A percentile compares a stretch with the other conserved stretches of the same genome.
These are phyloP conservation scores for Hypoxylon sp. DNA, from an alignment of 2,329 filamentous ascomycete species.

Conservation along the genomic window DNA sequence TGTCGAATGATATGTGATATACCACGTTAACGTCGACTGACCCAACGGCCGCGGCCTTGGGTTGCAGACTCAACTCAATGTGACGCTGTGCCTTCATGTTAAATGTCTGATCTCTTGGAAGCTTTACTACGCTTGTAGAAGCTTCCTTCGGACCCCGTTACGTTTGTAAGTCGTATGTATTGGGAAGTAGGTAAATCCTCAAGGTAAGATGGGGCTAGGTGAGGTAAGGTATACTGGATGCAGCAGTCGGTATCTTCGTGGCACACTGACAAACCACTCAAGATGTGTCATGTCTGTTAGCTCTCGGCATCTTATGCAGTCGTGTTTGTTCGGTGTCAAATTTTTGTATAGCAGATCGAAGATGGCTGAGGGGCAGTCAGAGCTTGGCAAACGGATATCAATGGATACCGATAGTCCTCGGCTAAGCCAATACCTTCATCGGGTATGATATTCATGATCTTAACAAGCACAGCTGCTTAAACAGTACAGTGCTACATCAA, in stretches of 20 bases:
- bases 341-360: constrained; percentile 2
- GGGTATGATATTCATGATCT: neutral
- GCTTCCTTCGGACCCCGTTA: constrained; percentile 3
- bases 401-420: neutral
- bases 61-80: neutral
- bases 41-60: neutral
- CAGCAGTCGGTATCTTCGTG: no score
- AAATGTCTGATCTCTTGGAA: neutral
- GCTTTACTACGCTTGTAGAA: constrained; percentile 13
- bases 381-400: constrained; percentile 8
- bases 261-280: constrained; percentile 11
- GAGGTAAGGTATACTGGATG: no score
- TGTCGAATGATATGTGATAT: constrained; percentile 17
- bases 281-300: constrained; percentile 9
- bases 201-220: no score
- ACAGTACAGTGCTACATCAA: neutral
- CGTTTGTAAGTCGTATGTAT: no score
- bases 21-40: constrained; percentile 8
- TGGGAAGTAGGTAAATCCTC: no score
- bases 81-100: constrained; percentile 1
- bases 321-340: constrained; percentile 6
- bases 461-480: no score
- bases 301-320: constrained; percentile 10
- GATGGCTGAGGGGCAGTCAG: neutral
- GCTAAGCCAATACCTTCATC: neutral